A percentile compares a stretch with the other conserved stretches of the same genome.
These are phyloP conservation scores for Yamadazyma dushanensis DNA, from an alignment of 1,139 yeast species.

Conservation along the genomic window DNA sequence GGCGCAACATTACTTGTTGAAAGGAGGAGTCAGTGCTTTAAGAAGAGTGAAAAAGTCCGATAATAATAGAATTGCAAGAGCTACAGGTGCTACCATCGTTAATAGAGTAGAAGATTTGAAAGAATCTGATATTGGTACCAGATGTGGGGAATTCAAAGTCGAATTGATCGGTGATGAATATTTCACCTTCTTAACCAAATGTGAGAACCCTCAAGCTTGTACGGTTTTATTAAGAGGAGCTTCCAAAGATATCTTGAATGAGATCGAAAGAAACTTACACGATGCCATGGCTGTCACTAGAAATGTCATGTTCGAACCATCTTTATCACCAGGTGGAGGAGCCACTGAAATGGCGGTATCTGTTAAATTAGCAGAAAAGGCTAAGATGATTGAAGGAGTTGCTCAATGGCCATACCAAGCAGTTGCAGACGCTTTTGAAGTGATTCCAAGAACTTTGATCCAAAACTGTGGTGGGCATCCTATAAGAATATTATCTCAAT, in stretches of 20 bases:
- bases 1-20: constrained; percentile 93
- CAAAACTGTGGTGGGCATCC: constrained; percentile 99
- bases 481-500: constrained; percentile 80
- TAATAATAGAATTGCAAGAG: constrained; percentile 94
- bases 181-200: constrained; percentile 80
- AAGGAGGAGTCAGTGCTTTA: constrained; percentile 89
- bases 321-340: constrained; percentile 97
- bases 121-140: constrained; percentile 84
- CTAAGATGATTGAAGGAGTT: constrained; percentile 90
- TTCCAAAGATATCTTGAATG: constrained; percentile 93
- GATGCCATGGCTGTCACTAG: constrained; percentile 99
- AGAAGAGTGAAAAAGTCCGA: constrained; percentile 96
- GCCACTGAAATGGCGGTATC: constrained; percentile 99
- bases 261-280: constrained; percentile 94
- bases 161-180: constrained; percentile 98
- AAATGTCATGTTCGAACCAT: constrained; percentile 92
- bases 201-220: constrained; percentile 89
- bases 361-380: constrained; percentile 84
- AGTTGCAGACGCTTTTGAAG: constrained; percentile 95
- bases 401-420: constrained; percentile 99
- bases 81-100: constrained; percentile 96
- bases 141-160: constrained; percentile 88
- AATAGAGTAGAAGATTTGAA: constrained; percentile 93
- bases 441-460: constrained; percentile 85
- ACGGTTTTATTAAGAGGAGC: constrained; percentile 93